phyloP scores from a whole-genome alignment of 2,329 filamentous ascomycete genomes.

The Onygenales sp. region DNA sequence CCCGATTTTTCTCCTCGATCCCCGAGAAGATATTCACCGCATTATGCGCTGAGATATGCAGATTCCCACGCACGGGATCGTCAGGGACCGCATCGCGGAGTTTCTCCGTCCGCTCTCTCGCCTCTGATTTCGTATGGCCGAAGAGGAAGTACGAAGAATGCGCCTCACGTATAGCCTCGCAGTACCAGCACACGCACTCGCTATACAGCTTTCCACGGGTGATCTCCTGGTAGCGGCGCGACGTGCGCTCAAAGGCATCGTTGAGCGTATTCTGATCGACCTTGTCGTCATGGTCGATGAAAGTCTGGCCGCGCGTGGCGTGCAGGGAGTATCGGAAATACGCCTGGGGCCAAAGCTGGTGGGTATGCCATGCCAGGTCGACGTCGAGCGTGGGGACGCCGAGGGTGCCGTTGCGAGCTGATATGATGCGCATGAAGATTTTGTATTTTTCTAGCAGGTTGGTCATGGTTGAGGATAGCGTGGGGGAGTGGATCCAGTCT shows the following conservation, averaged over 20 bases:
- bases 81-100: conserved; percentile 37
- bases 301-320: conserved; percentile 37
- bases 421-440: conserved; percentile 37
- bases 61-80: conserved; percentile 42
- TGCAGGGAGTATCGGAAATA: conserved; percentile 53
- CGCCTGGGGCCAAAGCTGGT: conserved; percentile 55
- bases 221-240: conserved; percentile 56
- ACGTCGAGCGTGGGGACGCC: conserved; percentile 31
- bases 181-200: conserved; percentile 77
- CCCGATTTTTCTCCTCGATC: conserved; percentile 1
- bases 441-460: conserved; percentile 50
- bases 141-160: conserved; percentile 37
- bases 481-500: conserved; percentile 68
- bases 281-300: conserved; percentile 79
- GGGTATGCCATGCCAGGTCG: conserved; percentile 53
- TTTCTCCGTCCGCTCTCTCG: conserved; percentile 41
- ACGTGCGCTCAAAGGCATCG: conserved; percentile 62
- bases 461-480: conserved; percentile 52
- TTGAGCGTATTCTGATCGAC: conserved; percentile 59
- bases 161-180: conserved; percentile 57
- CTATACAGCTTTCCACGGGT: conserved; percentile 59
- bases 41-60: conserved; percentile 67
- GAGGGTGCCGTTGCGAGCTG: conserved; percentile 23
- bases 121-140: conserved; percentile 40
- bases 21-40: conserved; percentile 38